These are phyloP conservation scores for Neoboletus subvelutipes DNA, from an alignment of 768 basidiomycete species.

Conservation along the genomic window DNA sequence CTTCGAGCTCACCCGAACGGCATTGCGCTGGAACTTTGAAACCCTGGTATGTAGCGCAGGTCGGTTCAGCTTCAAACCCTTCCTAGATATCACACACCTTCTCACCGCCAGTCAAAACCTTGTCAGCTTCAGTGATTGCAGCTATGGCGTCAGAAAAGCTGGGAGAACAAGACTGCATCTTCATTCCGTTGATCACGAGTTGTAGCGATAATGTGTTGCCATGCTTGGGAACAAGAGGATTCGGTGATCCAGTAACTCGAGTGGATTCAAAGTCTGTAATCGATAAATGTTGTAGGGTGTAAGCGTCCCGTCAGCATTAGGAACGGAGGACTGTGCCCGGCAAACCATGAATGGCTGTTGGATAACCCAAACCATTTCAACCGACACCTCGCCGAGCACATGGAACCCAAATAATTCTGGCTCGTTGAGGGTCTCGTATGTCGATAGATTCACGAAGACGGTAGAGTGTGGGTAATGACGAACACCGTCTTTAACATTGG, in stretches of 20 bases:
- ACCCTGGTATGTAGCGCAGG: slow-evolving; percentile 30
- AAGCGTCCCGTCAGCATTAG: slow-evolving; percentile 58
- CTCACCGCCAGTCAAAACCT: slow-evolving; percentile 85
- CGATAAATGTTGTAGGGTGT: slow-evolving; percentile 73
- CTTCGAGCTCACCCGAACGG: slow-evolving; percentile 10
- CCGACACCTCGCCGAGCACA: slow-evolving; percentile 93
- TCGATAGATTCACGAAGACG: slow-evolving; percentile 67
- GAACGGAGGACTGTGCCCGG: slow-evolving; percentile 68
- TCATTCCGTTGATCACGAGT: slow-evolving; percentile 90
- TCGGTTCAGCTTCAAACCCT: slow-evolving; percentile 48
- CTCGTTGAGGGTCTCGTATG: no score
- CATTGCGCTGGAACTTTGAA: slow-evolving; percentile 41
- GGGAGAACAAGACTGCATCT: slow-evolving; percentile 90
- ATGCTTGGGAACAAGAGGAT: slow-evolving; percentile 77
- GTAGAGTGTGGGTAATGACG: slow-evolving; percentile 87
- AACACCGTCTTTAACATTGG: slow-evolving; percentile 73
- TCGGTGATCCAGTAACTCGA: slow-evolving; percentile 27
- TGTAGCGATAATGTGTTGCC: slow-evolving; percentile 86
- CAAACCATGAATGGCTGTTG: slow-evolving; percentile 78
- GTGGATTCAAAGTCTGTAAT: slow-evolving; percentile 31
- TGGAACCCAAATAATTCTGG: not conserved
- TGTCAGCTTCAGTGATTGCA: slow-evolving; percentile 88
- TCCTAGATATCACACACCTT: slow-evolving; percentile 85
- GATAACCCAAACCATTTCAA: slow-evolving; percentile 82
- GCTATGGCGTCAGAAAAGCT: slow-evolving; percentile 87